Conservation (phyloP, 2,329 filamentous ascomycete species). For the Aspergillus sergii region DNA sequence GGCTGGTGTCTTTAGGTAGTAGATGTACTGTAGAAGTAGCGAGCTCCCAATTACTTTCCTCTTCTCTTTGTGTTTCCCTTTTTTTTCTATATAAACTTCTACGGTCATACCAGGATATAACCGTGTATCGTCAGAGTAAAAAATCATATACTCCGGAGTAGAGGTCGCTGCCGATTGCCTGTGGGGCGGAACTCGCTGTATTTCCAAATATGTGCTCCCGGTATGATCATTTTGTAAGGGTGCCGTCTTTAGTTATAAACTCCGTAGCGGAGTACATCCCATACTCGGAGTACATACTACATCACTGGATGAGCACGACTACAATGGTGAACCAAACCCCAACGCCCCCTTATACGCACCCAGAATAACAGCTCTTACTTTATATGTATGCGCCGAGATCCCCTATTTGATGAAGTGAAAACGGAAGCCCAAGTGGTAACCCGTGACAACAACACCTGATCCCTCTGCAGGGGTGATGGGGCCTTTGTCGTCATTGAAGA, state of each 20-base stretch:
- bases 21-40: neutral
- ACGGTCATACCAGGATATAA: neutral
- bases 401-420: neutral
- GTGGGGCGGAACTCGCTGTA: conserved; percentile 32
- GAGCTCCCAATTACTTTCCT: neutral
- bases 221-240: conserved; percentile 27
- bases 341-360: neutral
- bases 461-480: conserved; percentile 2
- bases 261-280: conserved; percentile 11
- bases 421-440: neutral
- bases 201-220: conserved; percentile 38
- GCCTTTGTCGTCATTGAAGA: conserved; percentile 18
- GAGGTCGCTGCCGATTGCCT: conserved; percentile 26
- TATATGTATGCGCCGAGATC: neutral
- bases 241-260: conserved; percentile 10
- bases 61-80: neutral
- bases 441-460: neutral
- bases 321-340: neutral
- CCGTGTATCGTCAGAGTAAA: conserved; percentile 11
- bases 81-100: neutral
- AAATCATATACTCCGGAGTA: conserved; percentile 12
- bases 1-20: neutral
- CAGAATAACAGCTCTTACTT: neutral
- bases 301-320: conserved; percentile 1
- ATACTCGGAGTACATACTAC: neutral